These are phyloP conservation scores for Apiospora sp. DNA, from an alignment of 2,329 filamentous ascomycete species.

Conservation along the genomic window DNA sequence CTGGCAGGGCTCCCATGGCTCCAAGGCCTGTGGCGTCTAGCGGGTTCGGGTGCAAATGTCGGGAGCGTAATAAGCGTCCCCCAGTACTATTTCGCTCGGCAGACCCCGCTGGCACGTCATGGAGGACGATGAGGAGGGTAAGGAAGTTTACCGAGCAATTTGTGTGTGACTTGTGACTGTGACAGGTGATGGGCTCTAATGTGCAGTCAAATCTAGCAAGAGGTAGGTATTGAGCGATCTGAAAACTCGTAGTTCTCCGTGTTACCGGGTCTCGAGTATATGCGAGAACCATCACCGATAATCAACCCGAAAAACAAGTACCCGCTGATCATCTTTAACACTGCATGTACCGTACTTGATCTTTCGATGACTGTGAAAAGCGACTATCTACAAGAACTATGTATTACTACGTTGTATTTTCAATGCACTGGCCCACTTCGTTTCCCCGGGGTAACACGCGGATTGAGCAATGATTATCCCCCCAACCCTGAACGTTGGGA, in stretches of 20 bases:
- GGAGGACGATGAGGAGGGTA: neutral
- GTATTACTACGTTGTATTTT: neutral
- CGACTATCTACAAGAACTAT: neutral
- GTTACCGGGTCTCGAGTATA: neutral
- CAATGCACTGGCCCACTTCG: neutral
- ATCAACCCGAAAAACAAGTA: neutral
- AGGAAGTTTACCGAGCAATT: neutral
- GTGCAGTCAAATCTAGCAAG: neutral
- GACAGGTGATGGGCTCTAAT: neutral
- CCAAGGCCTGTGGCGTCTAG: neutral
- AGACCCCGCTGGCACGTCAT: slow-evolving; percentile 11
- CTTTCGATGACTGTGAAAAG: neutral
- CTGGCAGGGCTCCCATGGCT: neutral
- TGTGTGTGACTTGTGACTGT: neutral
- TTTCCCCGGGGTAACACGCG: neutral
- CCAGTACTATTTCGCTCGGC: slow-evolving; percentile 3
- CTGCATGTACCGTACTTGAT: neutral
- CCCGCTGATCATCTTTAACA: neutral
- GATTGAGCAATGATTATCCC: neutral
- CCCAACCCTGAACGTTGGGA: neutral
- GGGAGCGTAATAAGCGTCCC: neutral
- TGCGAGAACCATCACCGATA: neutral
- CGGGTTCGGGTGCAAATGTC: slow-evolving; percentile 1
- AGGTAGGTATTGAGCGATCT: too few species aligned
- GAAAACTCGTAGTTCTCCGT: neutral